A percentile compares a stretch with the other conserved stretches of the same genome.
phyloP scores from a whole-genome alignment of 306 rosid genomes.

The Medicago ruthenica region DNA sequence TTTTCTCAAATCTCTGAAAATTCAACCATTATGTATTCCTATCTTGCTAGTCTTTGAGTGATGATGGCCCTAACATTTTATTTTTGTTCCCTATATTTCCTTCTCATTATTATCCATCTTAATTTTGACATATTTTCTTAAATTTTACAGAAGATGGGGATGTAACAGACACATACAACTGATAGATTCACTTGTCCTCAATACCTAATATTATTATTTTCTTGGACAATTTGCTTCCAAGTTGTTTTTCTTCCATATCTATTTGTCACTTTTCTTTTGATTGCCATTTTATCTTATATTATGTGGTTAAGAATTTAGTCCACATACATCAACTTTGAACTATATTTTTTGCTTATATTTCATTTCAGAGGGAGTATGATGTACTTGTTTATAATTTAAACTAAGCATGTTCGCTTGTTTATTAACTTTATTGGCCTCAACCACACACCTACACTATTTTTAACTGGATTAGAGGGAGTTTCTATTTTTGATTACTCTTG shows the following conservation, averaged over 20 bases:
- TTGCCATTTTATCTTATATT: conserved; percentile 18
- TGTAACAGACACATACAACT: conserved; percentile 88
- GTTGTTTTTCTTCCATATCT: conserved; percentile 15
- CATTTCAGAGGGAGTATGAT: no score
- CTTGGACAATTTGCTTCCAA: conserved; percentile 27
- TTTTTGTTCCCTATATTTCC: background rate
- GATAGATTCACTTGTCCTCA: conserved; percentile 61
- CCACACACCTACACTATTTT: background rate
- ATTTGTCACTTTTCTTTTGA: background rate
- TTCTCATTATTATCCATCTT: conserved; percentile 35
- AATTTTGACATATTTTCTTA: conserved; percentile 36
- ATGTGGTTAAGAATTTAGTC: no score
- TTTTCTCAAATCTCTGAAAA: background rate
- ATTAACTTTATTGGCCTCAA: conserved; percentile 10
- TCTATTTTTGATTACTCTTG: conserved; percentile 32
- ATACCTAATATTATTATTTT: conserved; percentile 25
- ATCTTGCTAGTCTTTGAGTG: conserved; percentile 26
- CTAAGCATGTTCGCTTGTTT: conserved; percentile 24
- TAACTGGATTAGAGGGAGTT: conserved; percentile 3
- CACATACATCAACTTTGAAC: no score
- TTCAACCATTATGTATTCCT: conserved; percentile 10
- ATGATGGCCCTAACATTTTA: background rate
- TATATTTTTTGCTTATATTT: no score
- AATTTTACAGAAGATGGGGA: conserved; percentile 84
- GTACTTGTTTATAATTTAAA: conserved; percentile 3